phyloP scores from a whole-genome alignment of 2,329 filamentous ascomycete genomes.

The Akanthomyces dipterigenus region DNA sequence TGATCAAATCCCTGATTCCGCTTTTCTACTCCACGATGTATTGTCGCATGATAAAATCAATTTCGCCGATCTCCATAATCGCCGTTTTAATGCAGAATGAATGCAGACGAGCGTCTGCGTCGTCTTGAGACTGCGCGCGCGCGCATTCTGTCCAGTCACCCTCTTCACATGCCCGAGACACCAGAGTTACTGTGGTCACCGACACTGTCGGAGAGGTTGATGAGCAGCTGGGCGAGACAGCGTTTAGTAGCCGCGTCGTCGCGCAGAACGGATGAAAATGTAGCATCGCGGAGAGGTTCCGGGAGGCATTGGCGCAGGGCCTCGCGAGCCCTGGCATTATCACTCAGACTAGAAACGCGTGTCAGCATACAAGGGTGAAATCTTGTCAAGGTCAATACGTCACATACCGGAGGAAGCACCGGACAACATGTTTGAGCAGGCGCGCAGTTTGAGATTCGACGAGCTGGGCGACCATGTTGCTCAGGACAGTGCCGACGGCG shows the following conservation, averaged over 20 bases:
- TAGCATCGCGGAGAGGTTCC: constrained; percentile 96
- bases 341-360: constrained; percentile 61
- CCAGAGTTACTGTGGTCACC: constrained; percentile 39
- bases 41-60: constrained; percentile 1
- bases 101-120: neutral
- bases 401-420: constrained; percentile 86
- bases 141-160: neutral
- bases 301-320: constrained; percentile 92
- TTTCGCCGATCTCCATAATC: constrained; percentile 5
- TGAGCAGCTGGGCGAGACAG: constrained; percentile 91
- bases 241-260: constrained; percentile 97
- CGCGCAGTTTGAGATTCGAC: constrained; percentile 96
- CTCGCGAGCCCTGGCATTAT: constrained; percentile 92
- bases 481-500: constrained; percentile 91
- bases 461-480: constrained; percentile 97
- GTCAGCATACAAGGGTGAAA: constrained; percentile 14
- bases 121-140: neutral
- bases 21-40: neutral
- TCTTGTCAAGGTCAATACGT: neutral
- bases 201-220: constrained; percentile 90
- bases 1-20: constrained; percentile 2
- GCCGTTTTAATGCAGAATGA: constrained; percentile 6
- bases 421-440: constrained; percentile 92
- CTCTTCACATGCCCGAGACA: constrained; percentile 26
- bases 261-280: constrained; percentile 90